Evolutionary conservation across 148 eudicot species (phyloP).

Genomic region (Fagopyrum homotropicum): DNA sequence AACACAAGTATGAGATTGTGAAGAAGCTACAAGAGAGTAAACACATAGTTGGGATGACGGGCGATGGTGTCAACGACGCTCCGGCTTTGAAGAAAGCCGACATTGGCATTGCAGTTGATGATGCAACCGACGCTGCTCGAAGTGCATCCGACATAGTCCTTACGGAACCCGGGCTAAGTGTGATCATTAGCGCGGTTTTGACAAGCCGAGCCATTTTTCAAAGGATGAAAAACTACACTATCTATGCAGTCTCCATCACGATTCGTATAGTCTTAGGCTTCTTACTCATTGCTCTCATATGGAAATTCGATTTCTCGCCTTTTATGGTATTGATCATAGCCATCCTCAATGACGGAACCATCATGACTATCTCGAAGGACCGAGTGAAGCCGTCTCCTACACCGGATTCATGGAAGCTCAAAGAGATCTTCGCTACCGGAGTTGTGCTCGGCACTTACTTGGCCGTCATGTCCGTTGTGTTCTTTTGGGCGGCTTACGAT

Average conservation of each 20-base stretch:
- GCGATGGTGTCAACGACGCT: conserved; percentile 21
- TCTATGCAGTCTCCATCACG: conserved; percentile 69
- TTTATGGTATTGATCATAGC: conserved; percentile 80
- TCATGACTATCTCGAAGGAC: conserved; percentile 81
- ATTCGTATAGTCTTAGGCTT: conserved; percentile 72
- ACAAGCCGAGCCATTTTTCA: conserved; percentile 23
- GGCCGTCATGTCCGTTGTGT: conserved; percentile 64
- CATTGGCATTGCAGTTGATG: conserved; percentile 20
- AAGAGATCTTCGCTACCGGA: conserved; percentile 72
- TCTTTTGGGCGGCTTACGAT: conserved; percentile 59
- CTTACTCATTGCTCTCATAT: conserved; percentile 61
- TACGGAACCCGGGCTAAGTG: conserved; percentile 21
- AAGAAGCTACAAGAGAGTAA: conserved; percentile 23
- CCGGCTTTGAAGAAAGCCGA: conserved; percentile 20
- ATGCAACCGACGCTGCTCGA: conserved; percentile 25
- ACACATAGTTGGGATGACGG: conserved; percentile 22
- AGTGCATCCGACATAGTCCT: conserved; percentile 22
- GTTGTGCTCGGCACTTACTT: conserved; percentile 66
- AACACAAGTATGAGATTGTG: conserved; percentile 22
- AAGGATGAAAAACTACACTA: conserved; percentile 28
- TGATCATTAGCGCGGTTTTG: conserved; percentile 19
- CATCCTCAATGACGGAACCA: conserved; percentile 70
- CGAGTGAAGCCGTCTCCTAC: conserved; percentile 69
- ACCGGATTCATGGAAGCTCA: conserved; percentile 75
- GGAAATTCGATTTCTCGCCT: conserved; percentile 74